Percentiles rank a stretch among this genome's conserved stretches.
Conservation (phyloP, 768 basidiomycete genomes). For the Podaxis sp. region DNA sequence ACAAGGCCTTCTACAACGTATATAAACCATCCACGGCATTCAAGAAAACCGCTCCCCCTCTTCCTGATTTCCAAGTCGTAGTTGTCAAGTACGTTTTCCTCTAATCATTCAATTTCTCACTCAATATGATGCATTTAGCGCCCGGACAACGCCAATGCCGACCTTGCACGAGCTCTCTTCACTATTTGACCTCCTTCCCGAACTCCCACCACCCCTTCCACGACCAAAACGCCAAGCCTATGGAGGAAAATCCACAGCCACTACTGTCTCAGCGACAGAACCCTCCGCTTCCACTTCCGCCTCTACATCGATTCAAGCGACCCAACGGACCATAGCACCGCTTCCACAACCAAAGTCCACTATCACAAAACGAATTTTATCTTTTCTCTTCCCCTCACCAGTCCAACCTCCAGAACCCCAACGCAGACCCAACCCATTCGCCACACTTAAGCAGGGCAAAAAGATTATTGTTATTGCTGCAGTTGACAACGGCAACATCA, state of each 20-base stretch:
- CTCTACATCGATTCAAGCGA: background rate
- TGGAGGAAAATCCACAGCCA: constrained; percentile 14
- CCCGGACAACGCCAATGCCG: constrained; percentile 80
- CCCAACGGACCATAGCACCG: background rate
- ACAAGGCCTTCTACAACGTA: constrained; percentile 83
- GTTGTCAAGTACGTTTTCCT: constrained; percentile 71
- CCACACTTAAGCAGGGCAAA: constrained; percentile 79
- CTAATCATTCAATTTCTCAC: background rate
- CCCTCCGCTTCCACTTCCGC: background rate
- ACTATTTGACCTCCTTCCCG: constrained; percentile 71
- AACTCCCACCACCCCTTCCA: constrained; percentile 62
- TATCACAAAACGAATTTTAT: constrained; percentile 19
- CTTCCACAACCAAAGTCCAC: constrained; percentile 1
- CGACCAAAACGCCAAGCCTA: constrained; percentile 34
- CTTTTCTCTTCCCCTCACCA: constrained; percentile 27
- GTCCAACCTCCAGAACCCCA: constrained; percentile 20
- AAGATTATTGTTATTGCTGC: constrained; percentile 83
- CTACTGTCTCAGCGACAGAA: constrained; percentile 17
- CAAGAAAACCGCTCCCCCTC: constrained; percentile 72
- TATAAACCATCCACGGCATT: constrained; percentile 91
- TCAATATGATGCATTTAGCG: constrained; percentile 44
- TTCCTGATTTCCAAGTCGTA: constrained; percentile 84
- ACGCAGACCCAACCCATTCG: constrained; percentile 69
- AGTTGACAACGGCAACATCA: constrained; percentile 84
- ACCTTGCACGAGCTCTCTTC: constrained; percentile 73